A percentile compares a stretch with the other conserved stretches of the same genome.
Conservation (phyloP, 2,329 filamentous ascomycete genomes). For the Botrytis paeoniae region DNA sequence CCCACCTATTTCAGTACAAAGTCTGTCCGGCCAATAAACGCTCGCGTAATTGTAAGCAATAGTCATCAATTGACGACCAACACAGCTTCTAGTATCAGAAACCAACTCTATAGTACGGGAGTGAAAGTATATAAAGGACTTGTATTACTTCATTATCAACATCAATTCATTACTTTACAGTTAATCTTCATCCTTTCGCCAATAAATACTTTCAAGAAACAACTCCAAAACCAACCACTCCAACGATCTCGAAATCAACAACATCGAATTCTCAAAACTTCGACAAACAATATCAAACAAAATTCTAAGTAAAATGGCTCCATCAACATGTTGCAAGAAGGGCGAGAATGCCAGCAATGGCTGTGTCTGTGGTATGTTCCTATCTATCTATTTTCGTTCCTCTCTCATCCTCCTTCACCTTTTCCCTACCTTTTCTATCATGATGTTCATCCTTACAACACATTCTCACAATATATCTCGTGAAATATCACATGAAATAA, state of each 20-base stretch:
- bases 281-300: background rate
- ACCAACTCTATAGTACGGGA: background rate
- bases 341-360: conserved; percentile 25
- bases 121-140: background rate
- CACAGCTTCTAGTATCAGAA: background rate
- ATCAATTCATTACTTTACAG: background rate
- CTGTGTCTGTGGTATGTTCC: conserved; percentile 35
- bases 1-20: background rate
- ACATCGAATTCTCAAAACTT: background rate
- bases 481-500: too few relatives aligned
- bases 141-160: background rate
- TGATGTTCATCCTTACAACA: background rate
- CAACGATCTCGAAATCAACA: background rate
- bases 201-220: background rate
- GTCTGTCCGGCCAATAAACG: background rate
- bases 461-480: background rate
- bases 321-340: conserved; percentile 38
- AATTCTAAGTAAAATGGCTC: conserved; percentile 28
- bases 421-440: background rate
- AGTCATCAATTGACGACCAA: background rate
- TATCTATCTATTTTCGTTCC: background rate
- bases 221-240: background rate
- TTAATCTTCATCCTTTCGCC: background rate
- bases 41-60: background rate
- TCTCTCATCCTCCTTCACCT: background rate